These are phyloP conservation scores for Triticum timopheevii DNA, from an alignment of 176 grass and related monocot genomes.

Conservation along the genomic window DNA sequence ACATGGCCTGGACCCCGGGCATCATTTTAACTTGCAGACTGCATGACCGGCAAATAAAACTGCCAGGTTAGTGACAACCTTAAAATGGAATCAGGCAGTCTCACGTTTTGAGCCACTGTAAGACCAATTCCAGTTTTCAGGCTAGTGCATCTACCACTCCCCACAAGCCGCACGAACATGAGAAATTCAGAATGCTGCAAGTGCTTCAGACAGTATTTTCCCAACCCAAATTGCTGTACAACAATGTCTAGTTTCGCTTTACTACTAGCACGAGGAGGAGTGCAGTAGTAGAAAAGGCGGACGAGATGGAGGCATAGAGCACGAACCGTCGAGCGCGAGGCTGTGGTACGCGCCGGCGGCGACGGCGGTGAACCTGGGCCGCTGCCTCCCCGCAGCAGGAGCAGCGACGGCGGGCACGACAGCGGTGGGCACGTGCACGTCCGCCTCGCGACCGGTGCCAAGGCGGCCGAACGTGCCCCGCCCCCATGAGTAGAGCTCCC, in stretches of 20 bases:
- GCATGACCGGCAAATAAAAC: neutral
- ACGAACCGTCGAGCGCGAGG: constrained; percentile 77
- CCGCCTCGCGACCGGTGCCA: constrained; percentile 64
- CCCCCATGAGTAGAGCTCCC: constrained; percentile 83
- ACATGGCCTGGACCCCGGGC: neutral
- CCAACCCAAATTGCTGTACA: neutral
- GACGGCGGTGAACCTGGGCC: constrained; percentile 61
- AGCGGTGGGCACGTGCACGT: constrained; percentile 62
- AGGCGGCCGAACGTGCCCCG: constrained; percentile 87
- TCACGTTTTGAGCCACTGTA: neutral
- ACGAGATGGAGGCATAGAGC: neutral
- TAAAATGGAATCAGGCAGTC: neutral
- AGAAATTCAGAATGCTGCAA: neutral
- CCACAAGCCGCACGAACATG: neutral
- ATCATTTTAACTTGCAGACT: neutral
- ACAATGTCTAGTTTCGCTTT: neutral
- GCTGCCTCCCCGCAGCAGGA: neutral
- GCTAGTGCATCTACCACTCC: neutral
- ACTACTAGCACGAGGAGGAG: neutral
- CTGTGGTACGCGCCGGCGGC: constrained; percentile 84
- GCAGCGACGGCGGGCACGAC: constrained; percentile 31
- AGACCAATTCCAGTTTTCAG: neutral
- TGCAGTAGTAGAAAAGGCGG: neutral
- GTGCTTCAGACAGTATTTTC: neutral
- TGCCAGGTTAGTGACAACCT: neutral